Conservation (phyloP, 352 stramenopile species). For the Phytophthora pistaciae region DNA sequence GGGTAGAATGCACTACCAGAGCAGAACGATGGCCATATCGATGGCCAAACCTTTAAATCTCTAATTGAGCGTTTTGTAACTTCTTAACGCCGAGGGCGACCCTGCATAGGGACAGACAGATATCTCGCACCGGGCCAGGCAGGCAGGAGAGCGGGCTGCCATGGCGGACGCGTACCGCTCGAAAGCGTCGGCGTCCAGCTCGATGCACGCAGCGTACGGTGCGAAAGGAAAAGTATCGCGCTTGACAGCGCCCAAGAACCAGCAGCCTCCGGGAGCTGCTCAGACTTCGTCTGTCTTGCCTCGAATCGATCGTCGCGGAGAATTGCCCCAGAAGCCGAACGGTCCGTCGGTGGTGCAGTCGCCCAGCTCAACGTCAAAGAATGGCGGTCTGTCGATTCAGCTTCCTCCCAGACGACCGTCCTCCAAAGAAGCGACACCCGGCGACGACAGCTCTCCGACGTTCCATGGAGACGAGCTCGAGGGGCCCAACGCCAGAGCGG, state of each 20-base stretch:
- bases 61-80: constrained; percentile 31
- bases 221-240: constrained; percentile 30
- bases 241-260: constrained; percentile 31
- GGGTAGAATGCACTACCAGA: neutral
- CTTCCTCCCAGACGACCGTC: constrained; percentile 22
- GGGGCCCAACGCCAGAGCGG: constrained; percentile 44
- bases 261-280: constrained; percentile 19
- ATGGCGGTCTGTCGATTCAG: constrained; percentile 22
- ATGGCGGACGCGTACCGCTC: constrained; percentile 48
- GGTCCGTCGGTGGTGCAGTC: neutral
- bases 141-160: neutral
- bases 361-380: constrained; percentile 21
- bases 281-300: constrained; percentile 45
- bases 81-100: constrained; percentile 8
- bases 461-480: constrained; percentile 37
- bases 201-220: constrained; percentile 25
- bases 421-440: constrained; percentile 6
- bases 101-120: constrained; percentile 5
- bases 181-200: constrained; percentile 26
- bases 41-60: neutral
- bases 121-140: neutral
- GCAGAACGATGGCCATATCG: neutral
- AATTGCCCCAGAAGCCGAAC: constrained; percentile 11
- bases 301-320: constrained; percentile 39
- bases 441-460: constrained; percentile 44